phyloP scores from a whole-genome alignment of 2,329 filamentous ascomycete genomes.

The Penicillium sp. region DNA sequence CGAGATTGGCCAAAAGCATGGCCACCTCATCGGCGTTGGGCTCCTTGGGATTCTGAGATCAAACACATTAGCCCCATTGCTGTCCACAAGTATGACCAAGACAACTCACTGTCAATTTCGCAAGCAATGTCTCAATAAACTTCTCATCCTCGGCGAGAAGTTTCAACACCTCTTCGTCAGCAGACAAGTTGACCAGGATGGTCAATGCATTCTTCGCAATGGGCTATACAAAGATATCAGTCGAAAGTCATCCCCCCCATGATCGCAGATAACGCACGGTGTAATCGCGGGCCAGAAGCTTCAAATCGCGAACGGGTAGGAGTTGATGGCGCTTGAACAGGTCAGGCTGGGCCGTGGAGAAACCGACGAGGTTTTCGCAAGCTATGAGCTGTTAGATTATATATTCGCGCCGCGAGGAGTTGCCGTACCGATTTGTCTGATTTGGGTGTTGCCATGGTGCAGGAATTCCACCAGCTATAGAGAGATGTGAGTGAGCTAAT shows the following conservation, averaged over 20 bases:
- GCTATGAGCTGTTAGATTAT: slow-evolving; percentile 51
- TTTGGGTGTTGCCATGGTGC: slow-evolving; percentile 85
- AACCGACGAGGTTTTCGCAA: slow-evolving; percentile 82
- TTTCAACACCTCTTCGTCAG: slow-evolving; percentile 75
- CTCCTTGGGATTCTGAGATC: slow-evolving; percentile 56
- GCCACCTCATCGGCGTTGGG: slow-evolving; percentile 78
- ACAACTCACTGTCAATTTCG: slow-evolving; percentile 71
- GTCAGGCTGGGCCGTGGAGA: slow-evolving; percentile 69
- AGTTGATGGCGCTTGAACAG: slow-evolving; percentile 83
- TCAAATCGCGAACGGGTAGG: slow-evolving; percentile 80
- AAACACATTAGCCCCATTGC: neutral
- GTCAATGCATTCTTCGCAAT: slow-evolving; percentile 92
- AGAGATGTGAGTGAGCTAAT: neutral
- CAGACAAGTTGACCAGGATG: slow-evolving; percentile 75
- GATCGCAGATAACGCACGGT: slow-evolving; percentile 55
- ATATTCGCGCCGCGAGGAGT: neutral
- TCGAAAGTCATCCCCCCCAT: slow-evolving; percentile 2
- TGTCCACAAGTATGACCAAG: slow-evolving; percentile 20
- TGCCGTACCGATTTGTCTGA: slow-evolving; percentile 69
- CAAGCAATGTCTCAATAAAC: slow-evolving; percentile 73
- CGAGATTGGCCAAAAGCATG: slow-evolving; percentile 91
- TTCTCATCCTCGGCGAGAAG: slow-evolving; percentile 73
- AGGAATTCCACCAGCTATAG: slow-evolving; percentile 73
- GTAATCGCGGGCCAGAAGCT: slow-evolving; percentile 81
- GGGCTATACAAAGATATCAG: slow-evolving; percentile 52